Conservation (phyloP, 2,329 filamentous ascomycete genomes). For the Xylaria arbuscula region DNA sequence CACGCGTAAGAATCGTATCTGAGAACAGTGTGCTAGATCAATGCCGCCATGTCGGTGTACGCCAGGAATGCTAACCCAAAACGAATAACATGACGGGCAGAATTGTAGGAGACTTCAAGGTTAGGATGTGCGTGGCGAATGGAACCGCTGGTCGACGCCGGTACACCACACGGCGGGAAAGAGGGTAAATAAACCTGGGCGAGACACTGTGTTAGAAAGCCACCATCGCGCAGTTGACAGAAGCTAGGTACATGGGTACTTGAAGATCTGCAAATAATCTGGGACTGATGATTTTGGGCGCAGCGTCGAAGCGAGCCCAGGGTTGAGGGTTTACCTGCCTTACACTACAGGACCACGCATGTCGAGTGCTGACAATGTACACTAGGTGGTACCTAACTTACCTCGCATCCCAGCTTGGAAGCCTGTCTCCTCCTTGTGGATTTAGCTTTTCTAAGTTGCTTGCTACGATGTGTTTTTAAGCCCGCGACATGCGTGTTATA, state of each 20-base stretch:
- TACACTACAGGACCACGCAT: slow-evolving; percentile 18
- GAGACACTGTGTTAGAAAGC: slow-evolving; percentile 27
- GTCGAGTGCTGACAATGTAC: slow-evolving; percentile 20
- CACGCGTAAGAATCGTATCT: background rate
- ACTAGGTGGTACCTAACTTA: slow-evolving; percentile 8
- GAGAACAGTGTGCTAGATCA: slow-evolving; percentile 5
- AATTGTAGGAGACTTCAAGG: slow-evolving; percentile 4
- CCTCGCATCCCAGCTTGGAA: slow-evolving; percentile 7
- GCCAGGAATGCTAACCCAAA: slow-evolving; percentile 5
- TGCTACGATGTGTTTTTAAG: background rate
- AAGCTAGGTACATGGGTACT: slow-evolving; percentile 34
- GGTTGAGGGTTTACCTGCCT: slow-evolving; percentile 22
- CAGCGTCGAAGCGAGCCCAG: slow-evolving; percentile 31
- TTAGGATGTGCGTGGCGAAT: slow-evolving; percentile 31
- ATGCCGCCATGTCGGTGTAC: background rate
- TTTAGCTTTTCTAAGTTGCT: background rate
- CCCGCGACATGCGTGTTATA: slow-evolving; percentile 7
- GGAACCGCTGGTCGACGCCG: slow-evolving; percentile 10
- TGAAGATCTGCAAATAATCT: slow-evolving; percentile 39
- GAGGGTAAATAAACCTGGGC: slow-evolving; percentile 6
- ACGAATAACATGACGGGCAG: slow-evolving; percentile 22
- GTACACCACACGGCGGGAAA: background rate
- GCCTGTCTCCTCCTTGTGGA: background rate
- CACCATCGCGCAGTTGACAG: slow-evolving; percentile 17
- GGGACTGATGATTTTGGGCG: slow-evolving; percentile 33